phyloP scores from a whole-genome alignment of 2,329 filamentous ascomycete species.

The Xylaria arbuscula region DNA sequence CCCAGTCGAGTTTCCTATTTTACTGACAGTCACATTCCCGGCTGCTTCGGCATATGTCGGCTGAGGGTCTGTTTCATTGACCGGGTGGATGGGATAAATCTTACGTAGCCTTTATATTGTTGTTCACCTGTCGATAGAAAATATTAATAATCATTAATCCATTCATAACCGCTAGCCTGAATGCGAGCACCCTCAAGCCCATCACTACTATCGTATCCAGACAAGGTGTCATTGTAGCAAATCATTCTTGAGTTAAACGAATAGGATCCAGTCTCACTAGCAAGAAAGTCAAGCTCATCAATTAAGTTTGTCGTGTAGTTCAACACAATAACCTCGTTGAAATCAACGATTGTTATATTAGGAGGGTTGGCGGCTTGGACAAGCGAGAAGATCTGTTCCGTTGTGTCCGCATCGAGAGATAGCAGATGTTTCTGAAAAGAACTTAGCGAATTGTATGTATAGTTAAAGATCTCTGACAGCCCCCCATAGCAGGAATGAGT shows the following conservation, averaged over 20 bases:
- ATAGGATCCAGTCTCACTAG: constrained; percentile 4
- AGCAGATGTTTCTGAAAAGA: too few species aligned
- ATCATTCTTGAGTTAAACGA: neutral
- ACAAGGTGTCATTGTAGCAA: constrained; percentile 26
- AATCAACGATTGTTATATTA: constrained; percentile 15
- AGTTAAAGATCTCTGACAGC: too few species aligned
- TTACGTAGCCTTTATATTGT: constrained; percentile 10
- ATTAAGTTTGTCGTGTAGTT: constrained; percentile 23
- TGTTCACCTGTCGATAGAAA: constrained; percentile 19
- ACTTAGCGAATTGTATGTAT: too few species aligned
- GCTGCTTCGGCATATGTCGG: constrained; percentile 24
- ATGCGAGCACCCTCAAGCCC: constrained; percentile 18
- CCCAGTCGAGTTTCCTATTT: neutral
- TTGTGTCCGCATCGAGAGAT: neutral
- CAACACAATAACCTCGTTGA: constrained; percentile 22
- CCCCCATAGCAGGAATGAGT: too few species aligned
- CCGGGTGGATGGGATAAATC: neutral
- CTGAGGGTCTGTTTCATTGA: constrained; percentile 11
- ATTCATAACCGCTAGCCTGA: constrained; percentile 20
- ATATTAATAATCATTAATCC: constrained; percentile 16
- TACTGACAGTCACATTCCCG: constrained; percentile 26
- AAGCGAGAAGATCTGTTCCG: constrained; percentile 13
- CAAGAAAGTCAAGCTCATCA: constrained; percentile 13
- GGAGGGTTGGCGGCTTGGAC: constrained; percentile 24
- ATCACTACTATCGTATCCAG: constrained; percentile 10